Conservation (phyloP, 2,329 filamentous ascomycete genomes). For the Anisogramma anomala region DNA sequence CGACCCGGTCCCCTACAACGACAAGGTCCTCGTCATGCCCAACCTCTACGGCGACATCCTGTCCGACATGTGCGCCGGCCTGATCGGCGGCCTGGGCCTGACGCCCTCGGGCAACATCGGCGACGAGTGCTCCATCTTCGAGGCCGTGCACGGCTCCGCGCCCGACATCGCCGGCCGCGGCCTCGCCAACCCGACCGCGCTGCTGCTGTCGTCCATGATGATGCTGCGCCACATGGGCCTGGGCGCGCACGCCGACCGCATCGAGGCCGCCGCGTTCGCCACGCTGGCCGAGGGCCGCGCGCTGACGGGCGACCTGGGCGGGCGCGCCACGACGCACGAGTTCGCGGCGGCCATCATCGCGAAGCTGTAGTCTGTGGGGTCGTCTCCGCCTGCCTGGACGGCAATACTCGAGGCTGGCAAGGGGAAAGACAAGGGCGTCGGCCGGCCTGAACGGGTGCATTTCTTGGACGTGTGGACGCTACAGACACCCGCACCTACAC, state of each 20-base stretch:
- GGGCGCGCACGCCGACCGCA: conserved; percentile 68
- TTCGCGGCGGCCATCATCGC: conserved; percentile 85
- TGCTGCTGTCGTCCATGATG: conserved; percentile 95
- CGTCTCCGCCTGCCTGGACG: no score
- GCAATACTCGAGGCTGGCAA: no score
- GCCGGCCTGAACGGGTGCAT: not conserved
- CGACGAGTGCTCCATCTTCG: conserved; percentile 98
- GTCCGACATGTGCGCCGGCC: conserved; percentile 97
- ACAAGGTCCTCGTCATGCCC: conserved; percentile 96
- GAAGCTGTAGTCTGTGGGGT: conserved; percentile 41
- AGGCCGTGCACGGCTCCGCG: conserved; percentile 95
- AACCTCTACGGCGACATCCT: conserved; percentile 99
- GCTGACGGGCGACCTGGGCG: conserved; percentile 90
- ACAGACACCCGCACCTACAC: not conserved
- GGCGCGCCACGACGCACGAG: conserved; percentile 90
- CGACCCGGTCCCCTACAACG: conserved; percentile 92
- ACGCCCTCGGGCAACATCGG: conserved; percentile 98
- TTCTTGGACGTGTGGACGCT: not conserved
- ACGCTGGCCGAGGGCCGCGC: conserved; percentile 92
- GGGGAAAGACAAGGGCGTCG: not conserved
- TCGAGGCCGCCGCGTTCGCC: conserved; percentile 91
- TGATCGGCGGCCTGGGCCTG: conserved; percentile 93
- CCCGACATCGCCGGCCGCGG: conserved; percentile 94
- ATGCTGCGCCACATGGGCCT: conserved; percentile 99
- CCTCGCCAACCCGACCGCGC: conserved; percentile 92